phyloP scores from a whole-genome alignment of 169 alveolate species.

The Theileria luwenshuni region DNA sequence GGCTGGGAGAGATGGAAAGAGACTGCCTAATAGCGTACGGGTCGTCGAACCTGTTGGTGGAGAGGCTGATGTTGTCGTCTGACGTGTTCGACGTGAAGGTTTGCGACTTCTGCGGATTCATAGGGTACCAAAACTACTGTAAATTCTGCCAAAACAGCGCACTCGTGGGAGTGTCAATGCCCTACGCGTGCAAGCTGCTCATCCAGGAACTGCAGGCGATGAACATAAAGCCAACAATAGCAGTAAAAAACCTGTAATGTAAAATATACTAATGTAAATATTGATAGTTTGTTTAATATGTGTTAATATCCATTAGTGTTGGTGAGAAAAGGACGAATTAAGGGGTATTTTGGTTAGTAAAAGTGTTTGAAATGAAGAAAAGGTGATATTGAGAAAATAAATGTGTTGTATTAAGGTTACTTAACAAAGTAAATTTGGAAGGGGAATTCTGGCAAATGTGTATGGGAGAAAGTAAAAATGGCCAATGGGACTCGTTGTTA shows the following conservation, averaged over 20 bases:
- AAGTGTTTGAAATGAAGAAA: no score
- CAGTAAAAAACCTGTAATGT: slow-evolving; percentile 1
- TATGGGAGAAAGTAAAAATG: no score
- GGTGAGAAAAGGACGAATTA: no score
- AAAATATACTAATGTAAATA: no score
- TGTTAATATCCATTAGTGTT: no score
- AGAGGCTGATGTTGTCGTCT: slow-evolving; percentile 95
- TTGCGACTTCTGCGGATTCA: slow-evolving; percentile 93
- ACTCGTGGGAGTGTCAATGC: slow-evolving; percentile 83
- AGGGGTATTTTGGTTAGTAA: no score
- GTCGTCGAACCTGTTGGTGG: slow-evolving; percentile 95
- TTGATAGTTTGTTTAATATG: no score
- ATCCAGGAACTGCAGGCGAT: slow-evolving; percentile 90
- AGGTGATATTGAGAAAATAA: no score
- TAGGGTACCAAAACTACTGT: slow-evolving; percentile 93
- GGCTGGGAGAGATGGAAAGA: slow-evolving; percentile 99
- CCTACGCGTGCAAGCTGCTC: slow-evolving; percentile 92
- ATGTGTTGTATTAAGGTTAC: no score
- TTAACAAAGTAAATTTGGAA: no score
- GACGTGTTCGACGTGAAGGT: slow-evolving; percentile 96
- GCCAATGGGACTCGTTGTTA: no score
- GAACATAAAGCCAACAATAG: slow-evolving; percentile 81
- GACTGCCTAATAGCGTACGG: slow-evolving; percentile 99
- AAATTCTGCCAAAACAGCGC: slow-evolving; percentile 86
- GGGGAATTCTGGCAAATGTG: no score